These are phyloP conservation scores for Penicillium alfredii DNA, from an alignment of 495 filamentous ascomycete genomes.

Conservation along the genomic window DNA sequence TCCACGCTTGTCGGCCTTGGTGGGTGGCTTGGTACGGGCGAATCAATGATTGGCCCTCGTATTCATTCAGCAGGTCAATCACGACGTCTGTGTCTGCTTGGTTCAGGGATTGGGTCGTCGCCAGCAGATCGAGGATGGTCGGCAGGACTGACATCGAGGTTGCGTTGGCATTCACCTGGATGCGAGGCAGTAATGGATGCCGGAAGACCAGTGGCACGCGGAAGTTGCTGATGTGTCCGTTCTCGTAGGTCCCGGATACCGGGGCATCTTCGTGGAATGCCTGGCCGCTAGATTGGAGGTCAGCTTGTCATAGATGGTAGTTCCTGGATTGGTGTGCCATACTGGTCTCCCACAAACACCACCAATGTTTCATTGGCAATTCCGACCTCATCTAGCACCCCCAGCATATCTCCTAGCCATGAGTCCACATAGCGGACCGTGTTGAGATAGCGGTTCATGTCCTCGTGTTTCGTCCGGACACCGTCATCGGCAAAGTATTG, in stretches of 20 bases:
- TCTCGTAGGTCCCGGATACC: slow-evolving; percentile 25
- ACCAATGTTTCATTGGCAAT: slow-evolving; percentile 41
- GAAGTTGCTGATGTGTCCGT: slow-evolving; percentile 31
- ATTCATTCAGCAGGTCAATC: slow-evolving; percentile 34
- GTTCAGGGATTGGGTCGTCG: slow-evolving; percentile 33
- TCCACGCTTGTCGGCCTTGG: slow-evolving; percentile 34
- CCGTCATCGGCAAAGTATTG: slow-evolving; percentile 20
- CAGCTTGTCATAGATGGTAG: neutral
- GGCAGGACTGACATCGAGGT: slow-evolving; percentile 24
- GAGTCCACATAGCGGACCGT: slow-evolving; percentile 36
- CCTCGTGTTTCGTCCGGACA: slow-evolving; percentile 14
- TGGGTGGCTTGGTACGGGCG: slow-evolving; percentile 31
- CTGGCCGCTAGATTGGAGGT: slow-evolving; percentile 14
- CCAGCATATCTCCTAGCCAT: slow-evolving; percentile 35
- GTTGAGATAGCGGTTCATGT: slow-evolving; percentile 38
- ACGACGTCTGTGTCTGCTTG: slow-evolving; percentile 23
- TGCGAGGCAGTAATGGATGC: slow-evolving; percentile 25
- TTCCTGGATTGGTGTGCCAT: slow-evolving; percentile 10
- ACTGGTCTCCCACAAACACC: slow-evolving; percentile 44
- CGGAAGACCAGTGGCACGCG: slow-evolving; percentile 30
- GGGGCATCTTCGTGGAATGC: slow-evolving; percentile 21
- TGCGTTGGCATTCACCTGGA: slow-evolving; percentile 23
- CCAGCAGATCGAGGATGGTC: slow-evolving; percentile 26
- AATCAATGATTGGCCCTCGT: slow-evolving; percentile 44
- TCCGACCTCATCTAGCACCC: slow-evolving; percentile 33